Evolutionary conservation across 352 stramenopile species (phyloP), one percentile per base, ranked within the genome.

Genomic region (Phytophthora cajani): DNA sequence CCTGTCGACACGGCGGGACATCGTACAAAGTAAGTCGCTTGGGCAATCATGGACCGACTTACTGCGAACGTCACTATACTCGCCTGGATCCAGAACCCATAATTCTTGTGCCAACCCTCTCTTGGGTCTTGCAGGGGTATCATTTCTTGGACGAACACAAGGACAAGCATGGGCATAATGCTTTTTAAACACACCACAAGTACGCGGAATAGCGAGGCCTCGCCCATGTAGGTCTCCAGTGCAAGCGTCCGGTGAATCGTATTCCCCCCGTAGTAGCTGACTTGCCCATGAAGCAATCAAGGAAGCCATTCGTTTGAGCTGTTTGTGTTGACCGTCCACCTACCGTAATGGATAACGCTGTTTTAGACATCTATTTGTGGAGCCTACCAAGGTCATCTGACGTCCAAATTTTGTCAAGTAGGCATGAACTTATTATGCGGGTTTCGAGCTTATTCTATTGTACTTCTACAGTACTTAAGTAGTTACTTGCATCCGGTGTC

Each of bases 121-220:
- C 16, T 53, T 30, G 47, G 49, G 23, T 36, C 49, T 33, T 55
- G 49, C 5, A 55, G 49, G n/a, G 49, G 49, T 17, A 54, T 54
- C 23, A 54, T n/a, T n/a, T 54, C 49, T 33, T 55, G 21, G n/a
- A 17, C 49, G 12, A 30, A 4, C 10, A 55, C 49, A 3, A 55
- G 47, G 19, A 3, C 19, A 2, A 53, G 1, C 47, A 53, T 53
- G 3, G 47, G 47, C n/a, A 30, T 17, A 1, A 30, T 2, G 17
- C 7, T 32, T 32, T 30, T 30, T n/a, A 53, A 16, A 19, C 47
- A 53, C 21, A 53, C 47, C 14, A 32, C 1, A 0, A 53, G 10
- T 10, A 53, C 47, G n/a, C 19, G 47, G 11, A 53, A 53, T 16
- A n/a, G 47, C 9, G 47, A 53, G 9, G 47, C 27, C 2, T 25